Base-by-base conservation (phyloP, 2,329 filamentous ascomycete species). In the Fusarium sp. region DNA sequence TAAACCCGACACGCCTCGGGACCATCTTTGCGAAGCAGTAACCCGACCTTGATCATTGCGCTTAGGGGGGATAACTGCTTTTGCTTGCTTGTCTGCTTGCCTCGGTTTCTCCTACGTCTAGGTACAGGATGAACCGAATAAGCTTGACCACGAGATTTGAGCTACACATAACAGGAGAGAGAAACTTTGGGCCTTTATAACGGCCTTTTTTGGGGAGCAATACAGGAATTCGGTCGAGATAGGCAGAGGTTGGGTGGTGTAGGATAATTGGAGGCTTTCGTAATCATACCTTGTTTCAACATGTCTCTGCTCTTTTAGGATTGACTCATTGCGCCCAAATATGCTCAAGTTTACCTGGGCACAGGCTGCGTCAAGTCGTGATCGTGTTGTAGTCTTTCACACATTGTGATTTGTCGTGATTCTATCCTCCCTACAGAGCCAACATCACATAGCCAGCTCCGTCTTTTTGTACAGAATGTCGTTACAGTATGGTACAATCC, bases 401-500 rank as follows among this genome's bases (percentile, higher is more conserved):
- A 9, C 27, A 38, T 64, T 68, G 61, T 50, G 38, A 63, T 60
- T 75, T 70, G 47, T 70, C 47, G 33, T 66, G 54, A n/a, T 57
- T 67, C 57, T 66, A 33, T 63, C 38, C 30, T 37, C 38, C 52
- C 58, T 65, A 27, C 32, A 30, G 66, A 63, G 38, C 59, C 50
- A n/a, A 58, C 61, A 47, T 32, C 32, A 27, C 52, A 61, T 56
- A 47, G 11, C 58, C 57, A 54, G 38, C 64, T 47, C 60, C 68
- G 25, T 65, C 50, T 71, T 71, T 79, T 79, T 79, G 65, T 77
- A 76, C 76, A 79, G 68, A 64, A 61, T 65, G 70, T 79, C 73
- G 66, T 80, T 78, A 81, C 73, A 79, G 63, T 82, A 82, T 81
- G 70, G 73, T 82, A 81, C 78, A 80, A 35, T 65, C 65, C 37